Base-by-base conservation (phyloP, 1,139 yeast genomes). In the Yamadazyma diospyri region DNA sequence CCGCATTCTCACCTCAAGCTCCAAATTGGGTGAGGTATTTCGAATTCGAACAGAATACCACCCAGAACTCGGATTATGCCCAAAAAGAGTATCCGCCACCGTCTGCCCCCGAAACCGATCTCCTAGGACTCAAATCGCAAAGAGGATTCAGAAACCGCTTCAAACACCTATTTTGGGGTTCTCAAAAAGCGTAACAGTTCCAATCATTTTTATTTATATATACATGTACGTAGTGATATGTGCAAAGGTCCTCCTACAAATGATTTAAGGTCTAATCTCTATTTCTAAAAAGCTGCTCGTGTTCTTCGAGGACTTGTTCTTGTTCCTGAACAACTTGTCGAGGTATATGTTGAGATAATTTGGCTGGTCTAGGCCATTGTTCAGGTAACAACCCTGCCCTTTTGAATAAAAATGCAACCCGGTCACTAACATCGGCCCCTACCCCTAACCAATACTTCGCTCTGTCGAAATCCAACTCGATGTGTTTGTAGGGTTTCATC, bases 381-480 rank as follows among this genome's bases (percentile, higher is more conserved):
- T 76, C 80, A 18, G 86, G 84, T 48, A 89, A 70, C 33, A 82
- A 64, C 4, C 88, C 87, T 4, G 87, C 87, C 57, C 85, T 86
- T 51, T 81, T 81, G 55, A 92, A 76, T 40, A 92, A 63, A 47
- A 78, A 78, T 4, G 79, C 74, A 9, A 89, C 95, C 4, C 94
- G 69, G 27, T 84, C 89, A 21, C 94, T 80, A 4, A 96, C 95
- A 55, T 85, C 95, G 1, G 97, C 98, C n/a, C 99, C 99, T 11
- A 87, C 95, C 51, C 97, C 96, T 28, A 92, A 65, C 99, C 99
- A 92, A 61, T 92, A 94, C 58, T 87, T 87, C n/a, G 96, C 78
- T 46, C 97, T 77, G 44, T 80, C 79, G 53, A 92, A 87, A 55
- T 92, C 97, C 29, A 92, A 66, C 46, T 78, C 75, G 25, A 92